These are phyloP conservation scores for Podosphaera aphanis DNA, from an alignment of 2,329 filamentous ascomycete genomes.

Conservation along the genomic window DNA sequence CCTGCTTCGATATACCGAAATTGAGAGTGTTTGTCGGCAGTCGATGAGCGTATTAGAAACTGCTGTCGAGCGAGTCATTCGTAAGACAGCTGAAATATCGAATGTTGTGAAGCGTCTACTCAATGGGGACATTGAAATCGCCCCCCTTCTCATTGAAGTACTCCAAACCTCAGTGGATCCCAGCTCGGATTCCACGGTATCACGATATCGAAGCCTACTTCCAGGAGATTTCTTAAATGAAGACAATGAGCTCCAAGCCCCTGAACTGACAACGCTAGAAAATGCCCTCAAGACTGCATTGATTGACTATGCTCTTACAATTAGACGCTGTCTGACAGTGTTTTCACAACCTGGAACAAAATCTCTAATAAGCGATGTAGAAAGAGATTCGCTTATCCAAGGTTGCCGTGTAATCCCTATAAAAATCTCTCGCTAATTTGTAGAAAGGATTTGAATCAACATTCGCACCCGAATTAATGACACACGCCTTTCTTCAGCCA, in stretches of 20 bases:
- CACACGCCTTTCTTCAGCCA: conserved; percentile 29
- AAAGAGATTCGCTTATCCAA: conserved; percentile 1
- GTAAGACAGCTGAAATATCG: conserved; percentile 72
- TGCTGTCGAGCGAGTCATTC: conserved; percentile 70
- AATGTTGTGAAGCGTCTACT: conserved; percentile 49
- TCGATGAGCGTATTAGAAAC: conserved; percentile 56
- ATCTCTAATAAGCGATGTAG: conserved; percentile 24
- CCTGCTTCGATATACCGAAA: conserved; percentile 69
- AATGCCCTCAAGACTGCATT: conserved; percentile 65
- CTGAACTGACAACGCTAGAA: conserved; percentile 36
- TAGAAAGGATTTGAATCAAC: conserved; percentile 32
- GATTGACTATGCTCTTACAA: conserved; percentile 68
- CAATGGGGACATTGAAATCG: conserved; percentile 48
- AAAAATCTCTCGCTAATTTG: conserved; percentile 5
- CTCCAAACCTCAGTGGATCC: conserved; percentile 56
- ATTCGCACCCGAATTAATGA: conserved; percentile 41
- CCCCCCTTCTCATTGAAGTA: conserved; percentile 48
- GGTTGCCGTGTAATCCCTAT: background rate
- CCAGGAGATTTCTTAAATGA: conserved; percentile 21
- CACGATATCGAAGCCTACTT: conserved; percentile 52
- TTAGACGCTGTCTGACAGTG: conserved; percentile 56
- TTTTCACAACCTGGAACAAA: conserved; percentile 29
- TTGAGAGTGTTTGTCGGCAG: conserved; percentile 39
- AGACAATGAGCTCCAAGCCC: conserved; percentile 21
- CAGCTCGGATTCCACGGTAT: conserved; percentile 51